Evolutionary conservation across 306 rosid genomes (phyloP).

Genomic region (Lathyrus sativus): DNA sequence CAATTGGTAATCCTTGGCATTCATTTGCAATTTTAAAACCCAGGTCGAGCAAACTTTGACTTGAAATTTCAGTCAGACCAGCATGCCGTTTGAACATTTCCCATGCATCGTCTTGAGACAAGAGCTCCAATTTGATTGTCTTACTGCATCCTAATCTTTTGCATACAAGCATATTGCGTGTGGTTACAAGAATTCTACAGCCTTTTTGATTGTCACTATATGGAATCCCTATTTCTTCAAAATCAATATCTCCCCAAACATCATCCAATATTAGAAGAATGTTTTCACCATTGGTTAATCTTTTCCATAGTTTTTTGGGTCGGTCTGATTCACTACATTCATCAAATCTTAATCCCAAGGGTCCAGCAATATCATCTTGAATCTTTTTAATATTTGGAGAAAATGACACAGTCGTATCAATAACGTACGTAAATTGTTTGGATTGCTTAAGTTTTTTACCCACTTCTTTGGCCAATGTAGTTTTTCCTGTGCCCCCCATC

Average conservation of each 20-base stretch:
- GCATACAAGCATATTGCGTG: neutral
- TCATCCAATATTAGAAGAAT: slow-evolving; percentile 38
- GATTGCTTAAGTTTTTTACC: neutral
- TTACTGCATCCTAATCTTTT: neutral
- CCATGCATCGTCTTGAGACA: slow-evolving; percentile 5
- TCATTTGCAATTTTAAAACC: neutral
- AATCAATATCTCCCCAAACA: slow-evolving; percentile 6
- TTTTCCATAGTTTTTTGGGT: neutral
- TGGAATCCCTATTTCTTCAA: slow-evolving; percentile 20
- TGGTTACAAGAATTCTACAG: slow-evolving; percentile 22
- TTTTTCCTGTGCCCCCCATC: slow-evolving; percentile 31
- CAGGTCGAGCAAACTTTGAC: neutral
- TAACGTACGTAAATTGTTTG: neutral
- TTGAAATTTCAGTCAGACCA: neutral
- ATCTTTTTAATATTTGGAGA: neutral
- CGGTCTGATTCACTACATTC: neutral
- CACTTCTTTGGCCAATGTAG: slow-evolving; percentile 30
- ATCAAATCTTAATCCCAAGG: neutral
- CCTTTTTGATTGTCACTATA: neutral
- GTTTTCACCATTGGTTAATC: slow-evolving; percentile 14
- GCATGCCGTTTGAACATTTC: slow-evolving; percentile 9
- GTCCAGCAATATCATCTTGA: slow-evolving; percentile 27
- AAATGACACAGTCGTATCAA: neutral
- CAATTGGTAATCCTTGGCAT: slow-evolving; percentile 36
- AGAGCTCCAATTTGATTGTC: neutral